Evolutionary conservation across 176 grass and related monocot genomes (phyloP), one percentile per base, ranked within the genome.

Genomic region (Chloris gayana): DNA sequence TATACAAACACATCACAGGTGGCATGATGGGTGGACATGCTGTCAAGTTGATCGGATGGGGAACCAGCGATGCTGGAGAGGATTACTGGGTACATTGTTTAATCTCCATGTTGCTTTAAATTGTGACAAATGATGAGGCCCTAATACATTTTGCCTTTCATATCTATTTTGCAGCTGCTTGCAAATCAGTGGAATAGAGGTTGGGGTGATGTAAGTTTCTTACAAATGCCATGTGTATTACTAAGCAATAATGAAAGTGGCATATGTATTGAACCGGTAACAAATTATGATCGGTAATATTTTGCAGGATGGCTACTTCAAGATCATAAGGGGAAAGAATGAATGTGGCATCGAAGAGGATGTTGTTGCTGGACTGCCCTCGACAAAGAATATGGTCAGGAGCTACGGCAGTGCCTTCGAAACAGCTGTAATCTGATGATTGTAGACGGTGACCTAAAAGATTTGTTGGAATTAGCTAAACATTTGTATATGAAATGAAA

Each of bases 101-200:
- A 74, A 46, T 60, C 76, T 32, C 22, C 58, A 65, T 74, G 69
- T 13, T 76, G 38, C 0, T 51, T 30, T 67, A 65, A 64, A 69
- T 25, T 81, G 8, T 64, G n/a, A n/a, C 64, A 67, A 54, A 76
- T 9, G 21, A 38, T 69, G 74, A 59, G 18, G 25, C 33, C 66
- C 41, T 75, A 74, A 70, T 21, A 30, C 67, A 15, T 24, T 81
- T 80, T 34, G 8, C 75, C 73, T 54, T 21, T 22, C 64, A 53
- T 31, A 17, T 60, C 73, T 30, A 39, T n/a, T 49, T 67, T 74
- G 79, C 90, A 98, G 95, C 88, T 98, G 69, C 95, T 98, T 75
- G 92, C 92, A 60, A 98, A 98, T 56, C 92, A 94, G 71, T 95
- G 95, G 95, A 98, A 98, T 66, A 92, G 83, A 82, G 87, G 90